These are phyloP conservation scores for Thamnidium elegans DNA, from an alignment of 192 early-diverging fungal genomes.

Conservation along the genomic window DNA sequence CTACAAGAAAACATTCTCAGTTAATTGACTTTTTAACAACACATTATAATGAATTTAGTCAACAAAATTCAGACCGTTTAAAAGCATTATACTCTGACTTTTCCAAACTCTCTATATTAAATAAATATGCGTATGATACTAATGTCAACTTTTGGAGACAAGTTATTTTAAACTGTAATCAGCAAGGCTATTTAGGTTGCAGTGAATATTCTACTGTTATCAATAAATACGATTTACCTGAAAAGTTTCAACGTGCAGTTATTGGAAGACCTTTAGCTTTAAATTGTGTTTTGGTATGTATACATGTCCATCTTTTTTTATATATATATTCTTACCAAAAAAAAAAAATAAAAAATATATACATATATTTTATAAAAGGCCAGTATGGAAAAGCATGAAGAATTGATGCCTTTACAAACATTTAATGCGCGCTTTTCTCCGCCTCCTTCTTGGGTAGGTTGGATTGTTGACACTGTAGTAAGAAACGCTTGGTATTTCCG, in stretches of 20 bases:
- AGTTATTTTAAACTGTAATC: constrained; percentile 34
- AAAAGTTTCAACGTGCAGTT: constrained; percentile 13
- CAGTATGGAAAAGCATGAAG: constrained; percentile 3
- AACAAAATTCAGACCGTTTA: constrained; percentile 17
- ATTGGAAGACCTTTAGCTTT: constrained; percentile 22
- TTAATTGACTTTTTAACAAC: constrained; percentile 11
- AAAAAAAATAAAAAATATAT: no score
- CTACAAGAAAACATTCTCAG: constrained; percentile 7
- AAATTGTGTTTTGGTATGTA: constrained; percentile 18
- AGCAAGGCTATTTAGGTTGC: constrained; percentile 26
- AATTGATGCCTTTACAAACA: constrained; percentile 10
- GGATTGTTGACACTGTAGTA: neutral
- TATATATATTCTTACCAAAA: no score
- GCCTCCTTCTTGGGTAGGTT: neutral
- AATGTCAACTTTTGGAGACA: constrained; percentile 41
- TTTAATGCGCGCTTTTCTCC: constrained; percentile 13
- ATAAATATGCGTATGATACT: constrained; percentile 41
- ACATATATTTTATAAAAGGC: neutral
- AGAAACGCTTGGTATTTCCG: neutral
- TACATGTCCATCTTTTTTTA: neutral
- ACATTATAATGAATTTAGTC: constrained; percentile 18
- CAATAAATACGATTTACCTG: neutral
- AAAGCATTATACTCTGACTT: constrained; percentile 46
- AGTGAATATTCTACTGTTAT: constrained; percentile 1
- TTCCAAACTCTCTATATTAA: constrained; percentile 38